Percentiles rank a stretch among this genome's conserved stretches.
phyloP scores from a whole-genome alignment of 1,284 basidiomycete species.

The Athelia sp. region DNA sequence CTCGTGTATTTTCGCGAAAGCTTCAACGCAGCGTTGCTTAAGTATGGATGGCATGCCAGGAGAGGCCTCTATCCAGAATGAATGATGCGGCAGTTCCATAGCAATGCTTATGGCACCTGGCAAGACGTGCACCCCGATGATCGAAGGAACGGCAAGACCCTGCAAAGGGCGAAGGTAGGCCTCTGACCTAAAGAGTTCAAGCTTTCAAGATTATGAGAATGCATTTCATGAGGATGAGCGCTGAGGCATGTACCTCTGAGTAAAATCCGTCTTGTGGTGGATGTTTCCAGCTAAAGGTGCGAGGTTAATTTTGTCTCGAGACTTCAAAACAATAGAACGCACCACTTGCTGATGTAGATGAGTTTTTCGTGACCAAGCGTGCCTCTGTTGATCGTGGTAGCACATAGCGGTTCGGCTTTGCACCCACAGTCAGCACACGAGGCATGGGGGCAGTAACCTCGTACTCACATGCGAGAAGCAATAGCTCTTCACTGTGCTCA shows the following conservation, averaged over 20 bases:
- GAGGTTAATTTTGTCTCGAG: background rate
- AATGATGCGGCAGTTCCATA: slow-evolving; percentile 48
- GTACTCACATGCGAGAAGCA: slow-evolving; percentile 22
- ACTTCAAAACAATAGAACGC: slow-evolving; percentile 11
- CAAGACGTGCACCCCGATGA: slow-evolving; percentile 45
- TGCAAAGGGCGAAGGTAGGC: slow-evolving; percentile 45
- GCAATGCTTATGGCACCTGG: slow-evolving; percentile 36
- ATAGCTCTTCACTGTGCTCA: slow-evolving; percentile 19
- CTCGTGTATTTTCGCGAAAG: slow-evolving; percentile 43
- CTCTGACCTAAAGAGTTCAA: slow-evolving; percentile 37
- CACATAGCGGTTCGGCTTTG: slow-evolving; percentile 34
- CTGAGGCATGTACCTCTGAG: slow-evolving; percentile 28
- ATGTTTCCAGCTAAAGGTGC: slow-evolving; percentile 30
- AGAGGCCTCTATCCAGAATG: slow-evolving; percentile 54
- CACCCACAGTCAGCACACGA: background rate
- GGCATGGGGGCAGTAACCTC: background rate
- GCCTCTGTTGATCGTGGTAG: slow-evolving; percentile 35
- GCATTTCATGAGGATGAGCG: background rate
- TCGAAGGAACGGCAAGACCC: slow-evolving; percentile 43
- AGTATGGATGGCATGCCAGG: slow-evolving; percentile 44
- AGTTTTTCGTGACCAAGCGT: slow-evolving; percentile 27
- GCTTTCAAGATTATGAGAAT: slow-evolving; percentile 15
- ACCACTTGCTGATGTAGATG: slow-evolving; percentile 46
- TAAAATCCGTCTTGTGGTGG: slow-evolving; percentile 34
- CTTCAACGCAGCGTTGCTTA: slow-evolving; percentile 43